Evolutionary conservation across 768 basidiomycete genomes (phyloP), one percentile per base, ranked within the genome.

Genomic region (Hirschioporus abietinus): DNA sequence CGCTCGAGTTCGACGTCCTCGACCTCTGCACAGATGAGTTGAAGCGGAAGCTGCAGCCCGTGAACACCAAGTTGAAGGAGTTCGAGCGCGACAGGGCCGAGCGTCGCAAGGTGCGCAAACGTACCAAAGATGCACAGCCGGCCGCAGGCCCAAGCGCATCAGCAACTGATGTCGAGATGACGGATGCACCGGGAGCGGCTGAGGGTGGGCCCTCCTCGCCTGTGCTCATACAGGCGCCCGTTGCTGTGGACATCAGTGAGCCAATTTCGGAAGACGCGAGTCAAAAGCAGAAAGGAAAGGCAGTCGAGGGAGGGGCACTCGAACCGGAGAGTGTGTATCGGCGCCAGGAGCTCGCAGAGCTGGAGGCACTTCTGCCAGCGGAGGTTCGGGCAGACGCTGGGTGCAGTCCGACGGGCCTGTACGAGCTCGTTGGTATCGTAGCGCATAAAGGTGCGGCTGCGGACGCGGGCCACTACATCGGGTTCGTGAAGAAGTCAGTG

Each of bases 381-480:
- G 85, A 83, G 59, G 68, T 92, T 65, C 88, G 83, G 74, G 79
- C 74, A 1, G 94, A 94, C 72, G 75, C 86, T 10, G 96, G 94
- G 0, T 80, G 86, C 65, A 96, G 90, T 76, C 78, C 84, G 24
- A 91, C 86, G 23, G 95, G 92, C 9, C 70, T 99, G 73, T 99
- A 97, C 74, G 96, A 98, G 63, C 86, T 99, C 35, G 88, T 91
- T 67, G 95, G 90, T 8, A 91, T 99, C 73, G 88, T 99, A 15
- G 96, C 95, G 24, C 97, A 99, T 84, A 99, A 99, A 76, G 97
- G 97, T 12, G 87, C 95, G 0, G 90, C 90, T 0, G 96, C 97
- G 0, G 97, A 99, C 73, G 88, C 93, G 0, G 96, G 96, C 1
- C 96, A 99, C 77, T 99, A 99, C 74, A 95, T 98, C 25, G 95